These are phyloP conservation scores for Pythium dissotocum DNA, from an alignment of 352 stramenopile genomes.

Conservation along the genomic window DNA sequence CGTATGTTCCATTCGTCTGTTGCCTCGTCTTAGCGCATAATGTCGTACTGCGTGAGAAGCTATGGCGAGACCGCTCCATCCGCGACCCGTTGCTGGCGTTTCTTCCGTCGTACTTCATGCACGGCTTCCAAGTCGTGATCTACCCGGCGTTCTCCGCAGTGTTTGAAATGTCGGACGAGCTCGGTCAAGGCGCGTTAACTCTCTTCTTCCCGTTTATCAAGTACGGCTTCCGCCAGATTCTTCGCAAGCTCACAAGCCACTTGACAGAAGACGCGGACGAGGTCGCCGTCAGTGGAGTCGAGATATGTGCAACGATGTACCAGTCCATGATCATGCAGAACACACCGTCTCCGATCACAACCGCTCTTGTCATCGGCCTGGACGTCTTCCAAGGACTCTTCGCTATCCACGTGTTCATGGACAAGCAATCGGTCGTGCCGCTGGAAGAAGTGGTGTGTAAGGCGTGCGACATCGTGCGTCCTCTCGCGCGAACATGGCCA, in stretches of 20 bases:
- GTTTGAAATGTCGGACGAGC: background rate
- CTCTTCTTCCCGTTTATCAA: slow-evolving; percentile 16
- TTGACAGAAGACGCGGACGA: background rate
- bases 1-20: background rate
- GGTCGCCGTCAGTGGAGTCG: slow-evolving; percentile 8
- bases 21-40: background rate
- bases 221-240: background rate
- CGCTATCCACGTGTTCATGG: slow-evolving; percentile 9
- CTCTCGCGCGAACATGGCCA: background rate
- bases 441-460: background rate
- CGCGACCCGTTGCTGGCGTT: background rate
- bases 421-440: slow-evolving; percentile 5
- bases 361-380: slow-evolving; percentile 9
- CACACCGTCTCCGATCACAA: background rate
- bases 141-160: slow-evolving; percentile 18
- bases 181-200: background rate
- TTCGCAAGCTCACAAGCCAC: background rate
- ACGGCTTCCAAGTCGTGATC: slow-evolving; percentile 11
- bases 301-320: slow-evolving; percentile 14
- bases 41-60: background rate
- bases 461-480: background rate
- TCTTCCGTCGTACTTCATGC: slow-evolving; percentile 2
- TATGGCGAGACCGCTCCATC: background rate
- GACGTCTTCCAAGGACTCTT: slow-evolving; percentile 16
- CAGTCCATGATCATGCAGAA: slow-evolving; percentile 22